These are phyloP conservation scores for Aspergillus niger DNA, from an alignment of 2,329 filamentous ascomycete species.

Conservation along the genomic window DNA sequence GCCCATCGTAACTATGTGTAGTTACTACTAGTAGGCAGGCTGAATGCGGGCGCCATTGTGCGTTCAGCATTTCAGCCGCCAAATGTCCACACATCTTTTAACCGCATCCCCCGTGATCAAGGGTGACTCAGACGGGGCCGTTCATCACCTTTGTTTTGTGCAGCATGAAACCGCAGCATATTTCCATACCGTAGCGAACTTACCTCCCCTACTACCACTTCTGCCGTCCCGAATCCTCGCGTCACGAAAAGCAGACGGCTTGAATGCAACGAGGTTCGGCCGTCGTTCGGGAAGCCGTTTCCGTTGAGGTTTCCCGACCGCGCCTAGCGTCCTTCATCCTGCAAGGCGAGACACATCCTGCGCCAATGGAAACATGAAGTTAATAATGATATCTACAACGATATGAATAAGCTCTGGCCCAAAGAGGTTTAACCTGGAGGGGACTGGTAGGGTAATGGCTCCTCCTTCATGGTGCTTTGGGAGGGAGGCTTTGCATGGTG, in stretches of 20 bases:
- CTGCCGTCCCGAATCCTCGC: background rate
- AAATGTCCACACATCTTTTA: background rate
- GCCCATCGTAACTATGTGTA: no score
- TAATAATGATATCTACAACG: conserved; percentile 2
- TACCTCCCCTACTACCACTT: background rate
- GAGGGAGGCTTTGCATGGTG: conserved; percentile 5
- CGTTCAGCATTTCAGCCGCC: conserved; percentile 10
- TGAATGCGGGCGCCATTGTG: conserved; percentile 13
- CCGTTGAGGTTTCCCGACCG: conserved; percentile 10
- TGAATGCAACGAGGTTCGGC: background rate
- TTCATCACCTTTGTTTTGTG: background rate
- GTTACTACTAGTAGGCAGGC: background rate
- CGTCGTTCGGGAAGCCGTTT: conserved; percentile 16
- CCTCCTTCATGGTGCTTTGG: background rate
- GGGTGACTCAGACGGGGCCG: background rate
- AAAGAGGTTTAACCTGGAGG: conserved; percentile 5
- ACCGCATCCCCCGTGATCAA: conserved; percentile 4
- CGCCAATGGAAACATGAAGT: conserved; percentile 9
- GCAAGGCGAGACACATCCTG: conserved; percentile 10
- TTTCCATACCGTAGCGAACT: background rate
- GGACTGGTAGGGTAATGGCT: background rate
- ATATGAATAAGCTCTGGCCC: background rate
- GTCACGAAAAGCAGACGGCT: background rate
- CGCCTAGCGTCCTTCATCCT: conserved; percentile 10
- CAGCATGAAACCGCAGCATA: background rate